Conservation (phyloP, 805 yeast genomes). For the Metschnikowia arizonensis region DNA sequence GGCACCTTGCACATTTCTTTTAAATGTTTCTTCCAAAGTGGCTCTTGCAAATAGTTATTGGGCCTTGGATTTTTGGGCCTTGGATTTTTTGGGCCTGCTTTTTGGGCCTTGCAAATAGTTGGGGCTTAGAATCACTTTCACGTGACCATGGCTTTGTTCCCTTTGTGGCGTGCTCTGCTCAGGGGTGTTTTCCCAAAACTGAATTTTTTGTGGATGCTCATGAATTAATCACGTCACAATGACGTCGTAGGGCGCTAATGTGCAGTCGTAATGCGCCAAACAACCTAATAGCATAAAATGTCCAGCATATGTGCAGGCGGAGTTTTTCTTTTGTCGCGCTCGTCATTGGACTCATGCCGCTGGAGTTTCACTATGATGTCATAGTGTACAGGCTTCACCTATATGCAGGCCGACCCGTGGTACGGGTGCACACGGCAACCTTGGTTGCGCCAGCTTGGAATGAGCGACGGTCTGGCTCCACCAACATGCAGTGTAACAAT, state of each 20-base stretch:
- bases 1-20: neutral
- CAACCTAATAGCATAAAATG: neutral
- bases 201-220: neutral
- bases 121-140: too few relatives aligned
- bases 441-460: neutral
- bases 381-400: neutral
- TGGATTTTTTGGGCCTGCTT: too few relatives aligned
- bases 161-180: neutral
- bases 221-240: slow-evolving; percentile 5
- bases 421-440: slow-evolving; percentile 3
- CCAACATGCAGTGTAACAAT: neutral
- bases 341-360: neutral
- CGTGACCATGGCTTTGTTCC: too few relatives aligned
- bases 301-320: neutral
- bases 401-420: slow-evolving; percentile 3
- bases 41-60: too few relatives aligned
- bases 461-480: neutral
- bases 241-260: neutral
- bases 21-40: too few relatives aligned
- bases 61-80: too few relatives aligned
- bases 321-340: slow-evolving; percentile 4
- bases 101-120: too few relatives aligned
- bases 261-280: neutral
- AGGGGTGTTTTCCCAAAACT: neutral
- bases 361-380: slow-evolving; percentile 3